phyloP scores from a whole-genome alignment of 1,284 basidiomycete genomes.

The Hemileia vastatrix region DNA sequence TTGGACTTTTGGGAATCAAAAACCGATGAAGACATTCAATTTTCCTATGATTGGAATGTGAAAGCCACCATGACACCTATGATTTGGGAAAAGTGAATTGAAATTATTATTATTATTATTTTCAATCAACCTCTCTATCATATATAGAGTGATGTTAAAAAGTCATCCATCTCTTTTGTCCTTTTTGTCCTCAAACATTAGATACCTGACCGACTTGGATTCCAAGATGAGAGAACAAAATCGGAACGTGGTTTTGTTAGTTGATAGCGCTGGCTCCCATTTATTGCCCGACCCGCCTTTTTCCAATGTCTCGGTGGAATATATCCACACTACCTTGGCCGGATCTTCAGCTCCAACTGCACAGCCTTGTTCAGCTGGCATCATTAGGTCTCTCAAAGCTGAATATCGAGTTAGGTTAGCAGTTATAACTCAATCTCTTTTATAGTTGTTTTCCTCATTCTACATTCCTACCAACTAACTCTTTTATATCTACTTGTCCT shows the following conservation, averaged over 20 bases:
- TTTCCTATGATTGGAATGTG: conserved; percentile 10
- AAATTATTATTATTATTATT: background rate
- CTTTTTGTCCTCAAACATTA: background rate
- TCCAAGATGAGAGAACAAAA: conserved; percentile 10
- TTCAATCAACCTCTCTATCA: background rate
- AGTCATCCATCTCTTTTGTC: background rate
- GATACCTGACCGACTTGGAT: conserved; percentile 13
- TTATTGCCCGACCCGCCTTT: conserved; percentile 11
- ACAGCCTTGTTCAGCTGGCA: conserved; percentile 14
- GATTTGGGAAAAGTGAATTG: conserved; percentile 20
- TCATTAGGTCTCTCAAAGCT: conserved; percentile 16
- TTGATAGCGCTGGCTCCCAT: conserved; percentile 8
- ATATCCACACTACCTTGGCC: conserved; percentile 14
- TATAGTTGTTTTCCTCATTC: background rate
- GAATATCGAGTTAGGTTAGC: conserved; percentile 21
- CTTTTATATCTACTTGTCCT: background rate
- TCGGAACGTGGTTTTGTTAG: conserved; percentile 13
- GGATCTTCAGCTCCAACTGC: conserved; percentile 3
- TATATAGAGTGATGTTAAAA: background rate
- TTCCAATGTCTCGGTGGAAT: conserved; percentile 13
- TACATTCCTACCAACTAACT: background rate
- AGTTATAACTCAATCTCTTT: too few relatives aligned
- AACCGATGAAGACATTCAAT: too few relatives aligned
- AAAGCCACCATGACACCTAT: conserved; percentile 16
- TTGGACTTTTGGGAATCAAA: too few relatives aligned